Base-by-base conservation (phyloP, 768 basidiomycete genomes). In the Lactarius trivialis region DNA sequence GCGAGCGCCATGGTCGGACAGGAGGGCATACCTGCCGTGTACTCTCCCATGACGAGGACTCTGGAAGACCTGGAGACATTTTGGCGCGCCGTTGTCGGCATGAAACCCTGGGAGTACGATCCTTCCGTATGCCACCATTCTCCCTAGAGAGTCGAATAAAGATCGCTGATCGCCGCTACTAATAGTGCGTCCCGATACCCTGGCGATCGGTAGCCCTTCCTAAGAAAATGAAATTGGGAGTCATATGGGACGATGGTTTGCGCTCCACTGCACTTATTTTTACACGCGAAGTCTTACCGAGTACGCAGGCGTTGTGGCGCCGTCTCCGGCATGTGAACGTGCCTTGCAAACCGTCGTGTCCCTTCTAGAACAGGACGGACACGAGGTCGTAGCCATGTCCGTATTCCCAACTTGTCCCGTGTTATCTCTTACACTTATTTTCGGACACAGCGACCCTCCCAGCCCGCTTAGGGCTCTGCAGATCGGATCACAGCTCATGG, bases 51-150 rank as follows among this genome's bases (percentile, higher is more conserved):
- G 80, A 81, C 86, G 2, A 74, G 76, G 43, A 84, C 76, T n/a
- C 73, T 87, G 41, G 79, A 78, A 17, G 85, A 88, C 69, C 71
- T 89, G 39, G 79, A 81, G 55, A 82, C 84, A 58, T 84, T 88
- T 70, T 88, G 83, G 83, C 81, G 81, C 65, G 76, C 82, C 15
- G 76, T 88, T 8, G 76, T 87, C 24, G 73, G 73, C 50, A 82
- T 82, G 71, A 79, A 80, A 58, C 85, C 87, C 17, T 88, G 86
- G 85, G 75, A 78, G 17, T 87, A 88, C 63, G 88, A 89, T 68
- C 80, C 83, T 60, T 68, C 68, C 3, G 78, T 78, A 60, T 70
- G 71, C 60, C 30, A 51, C 9, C 41, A 19, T 48, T 30, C 43
- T 30, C n/a, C 7, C 30, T 34, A 41, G 41, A 17, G 43, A 54